Base-by-base conservation (phyloP, 495 filamentous ascomycete genomes). In the Annulohypoxylon maeteangense region DNA sequence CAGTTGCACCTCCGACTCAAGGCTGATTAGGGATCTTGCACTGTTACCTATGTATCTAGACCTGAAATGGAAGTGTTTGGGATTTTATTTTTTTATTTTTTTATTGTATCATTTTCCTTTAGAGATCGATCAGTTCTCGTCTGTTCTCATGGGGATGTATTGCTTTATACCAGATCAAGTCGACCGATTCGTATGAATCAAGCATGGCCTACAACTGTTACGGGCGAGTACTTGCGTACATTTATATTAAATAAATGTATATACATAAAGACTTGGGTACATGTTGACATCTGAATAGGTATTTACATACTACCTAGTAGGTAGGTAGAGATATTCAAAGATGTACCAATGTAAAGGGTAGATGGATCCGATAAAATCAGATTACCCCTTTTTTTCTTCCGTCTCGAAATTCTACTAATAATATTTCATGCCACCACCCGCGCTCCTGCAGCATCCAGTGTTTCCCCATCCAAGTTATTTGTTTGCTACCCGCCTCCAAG, bases 351-450 rank as follows among this genome's bases (percentile, higher is more conserved):
- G 36, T 40, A 10, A 8, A 20, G 40, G 22, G 23, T 25, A 38
- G 6, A 29, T 29, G 3, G 6, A 29, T 29, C 20, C 18, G 29
- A 25, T 18, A 57, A 8, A 18, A 38, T 56, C 36, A 20, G 10
- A 56, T 32, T 32, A 22, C 27, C 45, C 40, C 25, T 32, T 14
- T 18, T 50, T 29, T 50, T 20, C 50, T 54, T 25, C 45, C 53
- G 51, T 67, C 58, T 68, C 38, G 40, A 72, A 32, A 36, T 57
- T 62, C 31, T 61, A 36, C 11, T 73, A 67, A 70, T 63, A 29
- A 70, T 48, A 38, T 38, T 55, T 65, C 59, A 55, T 72, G 70
- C 60, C 25, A 29, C 54, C 40, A 72, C 70, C 70, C 70, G 70
- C 11, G 16, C 14, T 47, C 31, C 65, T 22, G 60, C 65, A 65